These are phyloP conservation scores for Penicillium decumbens DNA, from an alignment of 2,329 filamentous ascomycete species.

Conservation along the genomic window DNA sequence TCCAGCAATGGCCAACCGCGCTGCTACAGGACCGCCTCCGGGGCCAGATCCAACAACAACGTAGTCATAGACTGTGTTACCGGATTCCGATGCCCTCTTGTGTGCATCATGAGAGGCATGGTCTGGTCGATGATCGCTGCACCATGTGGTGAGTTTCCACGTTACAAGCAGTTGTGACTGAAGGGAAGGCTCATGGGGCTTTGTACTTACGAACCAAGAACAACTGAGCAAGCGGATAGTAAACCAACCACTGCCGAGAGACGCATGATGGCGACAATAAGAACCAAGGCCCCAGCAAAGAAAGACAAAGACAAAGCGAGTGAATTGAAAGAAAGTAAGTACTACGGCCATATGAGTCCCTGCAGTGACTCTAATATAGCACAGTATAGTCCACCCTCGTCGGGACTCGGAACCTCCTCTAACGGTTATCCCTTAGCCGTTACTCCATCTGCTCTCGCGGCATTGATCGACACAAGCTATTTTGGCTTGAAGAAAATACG, in stretches of 20 bases:
- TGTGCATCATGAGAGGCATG: slow-evolving; percentile 6
- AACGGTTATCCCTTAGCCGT: no score
- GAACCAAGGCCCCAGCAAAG: not conserved
- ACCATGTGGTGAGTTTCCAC: not conserved
- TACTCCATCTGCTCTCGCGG: no score
- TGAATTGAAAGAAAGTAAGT: not conserved
- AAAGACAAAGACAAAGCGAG: not conserved
- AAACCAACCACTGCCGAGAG: slow-evolving; percentile 8
- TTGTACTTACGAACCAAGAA: slow-evolving; percentile 14
- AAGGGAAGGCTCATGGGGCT: not conserved
- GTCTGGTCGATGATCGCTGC: slow-evolving; percentile 6
- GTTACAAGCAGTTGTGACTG: no score
- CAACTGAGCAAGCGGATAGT: slow-evolving; percentile 13
- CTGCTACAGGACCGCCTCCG: slow-evolving; percentile 36
- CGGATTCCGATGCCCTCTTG: slow-evolving; percentile 1
- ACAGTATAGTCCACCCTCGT: no score
- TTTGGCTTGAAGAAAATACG: no score
- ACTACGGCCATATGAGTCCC: no score
- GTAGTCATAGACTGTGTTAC: slow-evolving; percentile 53
- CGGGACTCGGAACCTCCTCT: no score
- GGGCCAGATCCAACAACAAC: slow-evolving; percentile 38
- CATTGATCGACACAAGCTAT: no score
- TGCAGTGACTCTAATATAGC: no score
- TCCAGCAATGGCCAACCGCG: slow-evolving; percentile 34
- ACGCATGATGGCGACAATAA: slow-evolving; percentile 7